Conservation (phyloP, 2,329 filamentous ascomycete species). For the Myotisia sp. region DNA sequence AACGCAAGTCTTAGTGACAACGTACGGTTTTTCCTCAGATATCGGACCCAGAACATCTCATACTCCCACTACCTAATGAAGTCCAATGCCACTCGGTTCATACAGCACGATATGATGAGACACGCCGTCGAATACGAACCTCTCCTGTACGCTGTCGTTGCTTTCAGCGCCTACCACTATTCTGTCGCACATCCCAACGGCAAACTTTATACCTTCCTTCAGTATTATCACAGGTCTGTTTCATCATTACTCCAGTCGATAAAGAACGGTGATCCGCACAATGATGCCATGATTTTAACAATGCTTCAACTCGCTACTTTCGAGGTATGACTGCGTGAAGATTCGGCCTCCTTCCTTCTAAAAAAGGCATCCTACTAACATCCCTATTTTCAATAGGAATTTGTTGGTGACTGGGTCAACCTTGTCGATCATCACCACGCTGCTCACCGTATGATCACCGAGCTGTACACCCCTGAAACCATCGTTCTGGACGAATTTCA, state of each 20-base stretch:
- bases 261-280: constrained; percentile 55
- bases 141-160: constrained; percentile 71
- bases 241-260: constrained; percentile 58
- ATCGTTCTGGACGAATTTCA: constrained; percentile 57
- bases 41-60: constrained; percentile 63
- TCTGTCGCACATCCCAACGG: constrained; percentile 56
- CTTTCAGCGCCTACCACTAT: constrained; percentile 77
- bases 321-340: constrained; percentile 61
- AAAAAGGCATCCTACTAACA: background rate
- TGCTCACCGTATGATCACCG: constrained; percentile 64
- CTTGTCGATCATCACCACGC: constrained; percentile 85
- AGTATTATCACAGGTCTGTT: constrained; percentile 83
- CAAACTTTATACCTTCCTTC: constrained; percentile 65
- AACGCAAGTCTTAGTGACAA: constrained; percentile 40
- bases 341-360: constrained; percentile 6
- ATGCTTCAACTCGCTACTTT: constrained; percentile 87
- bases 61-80: constrained; percentile 72
- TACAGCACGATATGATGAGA: constrained; percentile 55
- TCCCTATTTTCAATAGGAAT: constrained; percentile 50
- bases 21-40: constrained; percentile 62
- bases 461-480: constrained; percentile 62
- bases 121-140: constrained; percentile 65
- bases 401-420: constrained; percentile 89
- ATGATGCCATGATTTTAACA: constrained; percentile 62
- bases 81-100: constrained; percentile 56